Evolutionary conservation across 164 flowering plant genomes (phyloP).

Genomic region (Annona squamosa): DNA sequence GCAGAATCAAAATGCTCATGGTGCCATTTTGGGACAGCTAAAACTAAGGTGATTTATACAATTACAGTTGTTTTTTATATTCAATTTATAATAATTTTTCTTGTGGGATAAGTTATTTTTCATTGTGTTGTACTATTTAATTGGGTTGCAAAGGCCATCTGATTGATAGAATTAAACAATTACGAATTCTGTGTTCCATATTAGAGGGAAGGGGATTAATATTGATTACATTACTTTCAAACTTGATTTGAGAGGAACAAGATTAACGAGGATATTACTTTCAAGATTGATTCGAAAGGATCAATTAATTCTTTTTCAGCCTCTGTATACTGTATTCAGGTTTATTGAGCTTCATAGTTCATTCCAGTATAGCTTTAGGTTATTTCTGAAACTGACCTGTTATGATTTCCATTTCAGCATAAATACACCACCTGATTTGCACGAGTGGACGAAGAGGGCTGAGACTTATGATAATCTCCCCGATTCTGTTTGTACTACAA

Average conservation of each 20-base stretch:
- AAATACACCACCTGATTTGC: slow-evolving; percentile 61
- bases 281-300: not conserved
- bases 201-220: not conserved
- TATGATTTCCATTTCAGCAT: slow-evolving; percentile 45
- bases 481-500: slow-evolving; percentile 50
- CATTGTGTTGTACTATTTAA: not conserved
- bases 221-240: not conserved
- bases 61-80: slow-evolving; percentile 6
- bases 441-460: slow-evolving; percentile 83
- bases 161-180: not conserved
- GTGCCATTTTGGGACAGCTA: slow-evolving; percentile 70
- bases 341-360: not conserved
- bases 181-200: not conserved
- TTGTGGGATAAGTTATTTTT: not conserved
- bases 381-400: slow-evolving; percentile 7
- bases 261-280: not conserved
- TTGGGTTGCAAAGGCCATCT: not conserved
- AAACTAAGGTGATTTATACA: slow-evolving; percentile 38
- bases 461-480: slow-evolving; percentile 76
- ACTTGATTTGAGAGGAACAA: not conserved
- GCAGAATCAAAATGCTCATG: slow-evolving; percentile 92
- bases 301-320: not conserved
- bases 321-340: not conserved
- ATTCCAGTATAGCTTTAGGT: not conserved
- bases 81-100: not conserved